Percentiles rank a stretch among this genome's conserved stretches.
Evolutionary conservation across 108 stramenopile species (phyloP).

Genomic region (Discostella stelligeroides): DNA sequence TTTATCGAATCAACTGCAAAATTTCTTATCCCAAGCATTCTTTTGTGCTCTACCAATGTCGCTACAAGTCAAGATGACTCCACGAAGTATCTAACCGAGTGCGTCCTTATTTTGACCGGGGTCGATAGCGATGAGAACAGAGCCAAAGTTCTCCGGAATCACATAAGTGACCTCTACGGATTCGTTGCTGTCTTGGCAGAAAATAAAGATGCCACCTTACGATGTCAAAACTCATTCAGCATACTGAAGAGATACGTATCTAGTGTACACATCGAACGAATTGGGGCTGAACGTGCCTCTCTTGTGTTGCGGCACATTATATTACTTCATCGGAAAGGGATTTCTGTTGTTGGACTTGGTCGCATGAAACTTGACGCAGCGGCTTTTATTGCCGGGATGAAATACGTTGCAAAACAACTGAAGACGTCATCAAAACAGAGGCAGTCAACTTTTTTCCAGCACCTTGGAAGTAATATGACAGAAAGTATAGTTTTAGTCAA

Average conservation of each 20-base stretch:
- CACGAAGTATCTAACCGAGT: constrained; percentile 21
- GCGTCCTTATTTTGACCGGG: constrained; percentile 30
- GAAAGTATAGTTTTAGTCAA: constrained; percentile 55
- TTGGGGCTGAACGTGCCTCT: constrained; percentile 37
- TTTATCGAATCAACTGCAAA: constrained; percentile 29
- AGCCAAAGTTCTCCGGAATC: constrained; percentile 42
- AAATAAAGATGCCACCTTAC: constrained; percentile 13
- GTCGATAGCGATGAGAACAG: constrained; percentile 34
- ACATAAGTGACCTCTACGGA: constrained; percentile 47
- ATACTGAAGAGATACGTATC: constrained; percentile 39
- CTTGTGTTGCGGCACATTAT: constrained; percentile 41
- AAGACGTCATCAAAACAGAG: constrained; percentile 11
- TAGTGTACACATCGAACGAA: constrained; percentile 31
- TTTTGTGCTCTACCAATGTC: constrained; percentile 19
- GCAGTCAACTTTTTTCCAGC: constrained; percentile 30
- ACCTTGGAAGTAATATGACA: constrained; percentile 59
- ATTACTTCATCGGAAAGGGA: constrained; percentile 29
- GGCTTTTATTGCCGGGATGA: constrained; percentile 46
- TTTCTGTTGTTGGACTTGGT: constrained; percentile 34
- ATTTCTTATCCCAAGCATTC: constrained; percentile 40
- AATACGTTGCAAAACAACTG: constrained; percentile 42
- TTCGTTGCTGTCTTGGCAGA: constrained; percentile 35
- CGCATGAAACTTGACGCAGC: constrained; percentile 20
- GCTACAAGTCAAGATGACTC: constrained; percentile 3
- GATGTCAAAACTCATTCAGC: constrained; percentile 29